Evolutionary conservation across 805 yeast genomes (phyloP), one percentile per base, ranked within the genome.

Genomic region (Saccharomycopsis amapae): DNA sequence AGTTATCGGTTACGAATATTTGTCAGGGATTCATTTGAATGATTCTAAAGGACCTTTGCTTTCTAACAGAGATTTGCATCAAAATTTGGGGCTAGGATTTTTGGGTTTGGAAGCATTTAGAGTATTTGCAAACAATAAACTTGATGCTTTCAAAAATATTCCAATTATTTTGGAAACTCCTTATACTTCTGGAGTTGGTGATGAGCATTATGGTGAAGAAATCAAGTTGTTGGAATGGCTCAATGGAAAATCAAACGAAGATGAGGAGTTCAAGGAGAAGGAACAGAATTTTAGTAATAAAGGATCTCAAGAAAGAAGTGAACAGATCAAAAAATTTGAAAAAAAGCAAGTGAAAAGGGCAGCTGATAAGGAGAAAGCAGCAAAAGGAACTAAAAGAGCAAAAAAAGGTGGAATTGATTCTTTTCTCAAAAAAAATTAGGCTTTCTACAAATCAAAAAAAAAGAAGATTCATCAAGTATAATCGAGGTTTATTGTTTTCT

Each of bases 41-140:
- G 98, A 93, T 60, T 90, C 97, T 5, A 89, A 90, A 65, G 94
- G 95, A 3, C 97, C 97, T 2, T 62, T 85, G 36, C 93, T 82
- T 2, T 88, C 95, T 20, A 86, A 86, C 56, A 73, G 95, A 52
- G 98, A 93, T 62, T 72, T 90, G 45, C 98, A 93, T 61, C 95
- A 93, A 60, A 77, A 79, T 49, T 64, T 93, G 32, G 98, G 98
- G 1, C 70, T 76, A 53, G 98, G 98, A 0, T 93, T 85, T 57
- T 58, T 93, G 38, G 96, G 96, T 0, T 67, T 93, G 38, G 96
- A 90, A 54, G 77, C 81, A 12, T 93, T 93, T 62, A 68, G 95
- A 53, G 64, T 79, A 22, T 64, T 90, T 42, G 86, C 94, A 53
- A 87, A 88, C 61, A 76, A 76, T 45, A 30, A 30, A 24, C 23